phyloP scores from a whole-genome alignment of 768 basidiomycete species.

The Chalciporus chontae region DNA sequence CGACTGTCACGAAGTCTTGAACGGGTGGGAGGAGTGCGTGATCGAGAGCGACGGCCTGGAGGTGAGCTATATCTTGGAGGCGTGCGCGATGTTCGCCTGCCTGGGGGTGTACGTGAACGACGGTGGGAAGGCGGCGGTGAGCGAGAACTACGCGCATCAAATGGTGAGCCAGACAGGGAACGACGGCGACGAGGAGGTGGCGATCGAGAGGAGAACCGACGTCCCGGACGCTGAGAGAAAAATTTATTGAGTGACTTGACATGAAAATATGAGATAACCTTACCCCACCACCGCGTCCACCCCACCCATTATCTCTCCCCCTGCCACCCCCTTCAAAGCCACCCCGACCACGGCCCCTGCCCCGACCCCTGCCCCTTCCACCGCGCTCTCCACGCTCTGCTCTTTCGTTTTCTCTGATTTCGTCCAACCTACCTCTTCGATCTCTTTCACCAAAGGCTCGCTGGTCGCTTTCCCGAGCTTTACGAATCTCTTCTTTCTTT shows the following conservation, averaged over 20 bases:
- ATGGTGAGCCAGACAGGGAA: constrained; percentile 34
- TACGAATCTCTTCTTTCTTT: constrained; percentile 90
- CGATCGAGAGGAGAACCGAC: constrained; percentile 44
- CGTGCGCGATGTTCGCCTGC: constrained; percentile 32
- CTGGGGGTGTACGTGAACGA: constrained; percentile 40
- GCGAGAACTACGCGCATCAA: constrained; percentile 38
- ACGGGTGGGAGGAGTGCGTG: constrained; percentile 25
- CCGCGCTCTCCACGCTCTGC: constrained; percentile 40
- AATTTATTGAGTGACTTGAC: constrained; percentile 6
- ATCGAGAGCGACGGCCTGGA: constrained; percentile 38
- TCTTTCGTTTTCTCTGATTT: constrained; percentile 61
- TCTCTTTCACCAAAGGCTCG: constrained; percentile 69
- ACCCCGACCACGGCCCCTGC: constrained; percentile 50
- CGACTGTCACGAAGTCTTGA: constrained; percentile 26
- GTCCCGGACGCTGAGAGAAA: constrained; percentile 38
- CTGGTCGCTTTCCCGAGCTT: constrained; percentile 57
- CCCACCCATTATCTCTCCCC: constrained; percentile 62
- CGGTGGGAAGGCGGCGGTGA: constrained; percentile 35
- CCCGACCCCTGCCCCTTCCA: constrained; percentile 57
- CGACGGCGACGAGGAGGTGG: constrained; percentile 48
- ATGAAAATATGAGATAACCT: constrained; percentile 3
- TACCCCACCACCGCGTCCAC: constrained; percentile 56
- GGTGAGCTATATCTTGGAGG: constrained; percentile 31
- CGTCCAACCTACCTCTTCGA: constrained; percentile 63
- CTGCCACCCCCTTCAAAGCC: constrained; percentile 49